phyloP scores from a whole-genome alignment of 257 asterid genomes.

The Ehretia macrophylla region DNA sequence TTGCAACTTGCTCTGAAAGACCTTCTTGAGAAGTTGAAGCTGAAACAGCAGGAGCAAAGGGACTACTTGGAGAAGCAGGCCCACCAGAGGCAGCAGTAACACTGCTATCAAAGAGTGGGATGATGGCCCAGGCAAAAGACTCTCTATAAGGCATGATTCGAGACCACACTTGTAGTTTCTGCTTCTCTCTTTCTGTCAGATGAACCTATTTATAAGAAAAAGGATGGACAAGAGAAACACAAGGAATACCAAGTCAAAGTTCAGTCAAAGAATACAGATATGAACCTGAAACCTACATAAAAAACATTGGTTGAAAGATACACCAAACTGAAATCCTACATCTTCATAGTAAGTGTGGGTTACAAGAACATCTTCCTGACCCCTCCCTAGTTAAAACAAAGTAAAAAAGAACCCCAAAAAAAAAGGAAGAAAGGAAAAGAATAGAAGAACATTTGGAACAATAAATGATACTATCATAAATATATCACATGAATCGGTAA shows the following conservation, averaged over 20 bases:
- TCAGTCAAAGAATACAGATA: not conserved
- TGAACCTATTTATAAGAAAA: constrained; percentile 54
- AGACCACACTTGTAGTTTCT: constrained; percentile 97
- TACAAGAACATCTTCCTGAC: too few relatives aligned
- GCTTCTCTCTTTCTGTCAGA: constrained; percentile 94
- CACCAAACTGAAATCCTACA: not conserved
- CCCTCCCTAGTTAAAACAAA: too few relatives aligned
- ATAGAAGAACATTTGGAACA: too few relatives aligned
- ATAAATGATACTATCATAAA: too few relatives aligned
- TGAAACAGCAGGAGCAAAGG: constrained; percentile 71
- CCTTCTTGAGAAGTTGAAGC: constrained; percentile 73
- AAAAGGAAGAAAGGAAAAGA: too few relatives aligned
- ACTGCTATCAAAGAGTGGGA: constrained; percentile 93
- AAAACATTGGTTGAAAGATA: not conserved
- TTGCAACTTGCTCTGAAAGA: constrained; percentile 66
- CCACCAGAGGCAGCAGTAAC: constrained; percentile 72
- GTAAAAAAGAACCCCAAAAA: too few relatives aligned
- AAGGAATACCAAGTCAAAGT: not conserved
- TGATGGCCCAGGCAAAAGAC: constrained; percentile 95
- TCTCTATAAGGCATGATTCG: constrained; percentile 94
- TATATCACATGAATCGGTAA: too few relatives aligned
- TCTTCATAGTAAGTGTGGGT: too few relatives aligned
- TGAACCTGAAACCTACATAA: not conserved
- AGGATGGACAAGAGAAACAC: constrained; percentile 12
- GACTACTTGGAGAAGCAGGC: constrained; percentile 94